Evolutionary conservation across 2,329 filamentous ascomycete genomes (phyloP), one percentile per base, ranked within the genome.

Genomic region (Monosporascus ibericus): DNA sequence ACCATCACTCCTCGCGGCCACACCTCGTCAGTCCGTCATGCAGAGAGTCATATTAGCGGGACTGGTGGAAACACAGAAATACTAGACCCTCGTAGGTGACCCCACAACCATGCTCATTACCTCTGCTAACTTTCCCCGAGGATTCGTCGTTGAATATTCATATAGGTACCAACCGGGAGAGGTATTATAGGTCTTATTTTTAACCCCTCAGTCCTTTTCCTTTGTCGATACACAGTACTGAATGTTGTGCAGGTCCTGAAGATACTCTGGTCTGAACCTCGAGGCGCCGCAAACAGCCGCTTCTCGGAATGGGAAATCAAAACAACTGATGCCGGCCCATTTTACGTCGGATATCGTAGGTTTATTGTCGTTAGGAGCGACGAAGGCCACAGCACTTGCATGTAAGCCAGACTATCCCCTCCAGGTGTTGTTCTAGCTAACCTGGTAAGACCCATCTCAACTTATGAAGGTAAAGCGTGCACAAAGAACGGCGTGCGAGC

Each of bases 291-390:
- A 38, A 52, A 64, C 49, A 52, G 63, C 48, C 48, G 58, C 50
- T 58, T 59, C 42, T 58, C 66, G 15, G 67, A 68, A 11, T 61
- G 67, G 5, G 68, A 65, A 30, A 66, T 68, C 22, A 66, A 65
- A 47, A 70, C 70, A 34, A 63, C 63, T 34, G 66, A 66, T 44
- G 64, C 67, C 15, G 68, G 69, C 8, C 66, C 64, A 15, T 75
- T 80, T 42, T 77, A 77, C 53, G 67, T 75, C 18, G 76, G 77
- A 1, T 75, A 79, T 50, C 73, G 79, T 5, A 75, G 79, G 3
- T 83, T 82, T 51, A 75, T 84, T 40, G 74, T 83, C 4, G 69
- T 81, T 17, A 72, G 68, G 1, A 78, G 74, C 48, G 74, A 78
- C 25, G 68, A 72, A 18, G 80, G 80, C 2, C 76, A 81, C 55